Evolutionary conservation across 2,329 filamentous ascomycete genomes (phyloP), one percentile per base, ranked within the genome.

Genomic region (Metarhizium guizhouense): DNA sequence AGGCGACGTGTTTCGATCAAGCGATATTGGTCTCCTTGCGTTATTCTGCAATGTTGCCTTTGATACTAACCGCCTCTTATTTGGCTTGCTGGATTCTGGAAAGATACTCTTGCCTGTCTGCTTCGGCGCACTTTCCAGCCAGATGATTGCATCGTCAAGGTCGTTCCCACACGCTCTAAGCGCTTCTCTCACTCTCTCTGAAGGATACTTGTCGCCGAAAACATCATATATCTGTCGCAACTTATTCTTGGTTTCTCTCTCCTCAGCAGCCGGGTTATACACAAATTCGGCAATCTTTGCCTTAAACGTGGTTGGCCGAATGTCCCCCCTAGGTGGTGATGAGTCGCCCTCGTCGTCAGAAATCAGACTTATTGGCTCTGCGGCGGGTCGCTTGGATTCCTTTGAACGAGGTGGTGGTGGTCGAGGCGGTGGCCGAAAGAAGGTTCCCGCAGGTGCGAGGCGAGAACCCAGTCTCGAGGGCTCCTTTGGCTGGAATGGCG

Each of bases 361-460:
- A n/a, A 71, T 69, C 55, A 78, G 74, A 16, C 76, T 72, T 51
- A 81, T 74, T 30, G 78, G 66, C 55, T 74, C 68, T 18, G 64
- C 62, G 14, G 69, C 69, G 3, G 73, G 68, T 20, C 69, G 65
- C 59, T 74, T 76, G 53, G 68, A 61, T 20, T 60, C 60, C 25
- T 62, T 56, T 52, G 60, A 58, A 20, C 64, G 54, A 61, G 59
- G 59, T 1, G 55, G 57, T 2, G 55, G 57, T 5, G 55, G 58
- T 54, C 64, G 63, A 32, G 69, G 65, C 3, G 74, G 78, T 43
- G 81, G 75, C 60, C 82, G 80, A 64, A 88, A 93, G 10, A 78
- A 70, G 0, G 90, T 95, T 6, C 90, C 88, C 49, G 84, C 80
- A 32, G 90, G 88, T 40, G 89, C 88, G 75, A 95, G 87, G 48